These are phyloP conservation scores for Aureobasidium sp. DNA, from an alignment of 2,329 filamentous ascomycete species.

Conservation along the genomic window DNA sequence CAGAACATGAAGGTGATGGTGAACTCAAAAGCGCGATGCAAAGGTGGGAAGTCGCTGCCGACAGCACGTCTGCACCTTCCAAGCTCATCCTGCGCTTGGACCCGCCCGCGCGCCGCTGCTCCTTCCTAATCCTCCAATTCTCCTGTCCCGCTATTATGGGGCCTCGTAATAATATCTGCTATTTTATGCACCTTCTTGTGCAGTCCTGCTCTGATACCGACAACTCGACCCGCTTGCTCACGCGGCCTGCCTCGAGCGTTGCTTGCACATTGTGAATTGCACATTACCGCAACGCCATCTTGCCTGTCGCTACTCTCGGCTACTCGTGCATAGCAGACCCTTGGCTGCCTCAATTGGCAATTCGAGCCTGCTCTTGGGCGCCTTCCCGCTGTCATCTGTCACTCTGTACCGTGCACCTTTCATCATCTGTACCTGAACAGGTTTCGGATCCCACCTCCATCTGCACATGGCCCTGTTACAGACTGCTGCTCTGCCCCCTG, in stretches of 20 bases:
- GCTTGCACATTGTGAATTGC: not conserved
- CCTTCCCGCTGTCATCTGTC: conserved; percentile 15
- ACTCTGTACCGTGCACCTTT: conserved; percentile 3
- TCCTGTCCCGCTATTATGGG: not conserved
- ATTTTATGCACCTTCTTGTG: not conserved
- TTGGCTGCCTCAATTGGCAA: conserved; percentile 7
- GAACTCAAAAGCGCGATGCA: conserved; percentile 6
- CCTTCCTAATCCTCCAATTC: not conserved
- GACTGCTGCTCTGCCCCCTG: conserved; percentile 34
- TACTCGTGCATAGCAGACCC: not conserved
- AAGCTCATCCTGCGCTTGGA: not conserved
- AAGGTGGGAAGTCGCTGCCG: conserved; percentile 11
- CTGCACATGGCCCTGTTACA: conserved; percentile 1
- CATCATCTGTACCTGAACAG: conserved; percentile 10
- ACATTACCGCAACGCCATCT: not conserved
- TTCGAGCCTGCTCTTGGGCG: not conserved
- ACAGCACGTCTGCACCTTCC: conserved; percentile 7
- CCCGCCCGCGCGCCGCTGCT: not conserved
- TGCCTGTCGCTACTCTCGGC: not conserved
- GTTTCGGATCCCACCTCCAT: not conserved
- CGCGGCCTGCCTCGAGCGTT: not conserved
- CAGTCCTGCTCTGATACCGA: not conserved
- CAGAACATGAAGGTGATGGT: conserved; percentile 5
- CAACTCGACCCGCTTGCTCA: not conserved
- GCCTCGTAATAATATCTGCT: not conserved